Evolutionary conservation across 345 rosid species (phyloP), one percentile per base, ranked within the genome.

Genomic region (Eucalyptus viminalis): DNA sequence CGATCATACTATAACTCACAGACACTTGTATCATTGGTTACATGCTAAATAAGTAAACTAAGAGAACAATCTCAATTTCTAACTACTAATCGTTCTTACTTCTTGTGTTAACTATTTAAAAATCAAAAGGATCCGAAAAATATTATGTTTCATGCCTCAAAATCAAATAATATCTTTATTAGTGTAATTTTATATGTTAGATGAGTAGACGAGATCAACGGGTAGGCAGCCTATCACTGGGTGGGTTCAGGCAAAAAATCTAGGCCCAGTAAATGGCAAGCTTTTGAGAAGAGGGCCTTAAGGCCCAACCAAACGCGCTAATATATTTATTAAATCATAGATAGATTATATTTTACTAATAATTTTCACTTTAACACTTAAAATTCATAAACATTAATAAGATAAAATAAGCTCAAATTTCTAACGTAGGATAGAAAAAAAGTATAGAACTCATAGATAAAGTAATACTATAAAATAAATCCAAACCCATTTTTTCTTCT

Each of bases 1-100:
- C 0, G 6, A 60, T 6, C 14, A 3, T 11, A 8, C 0, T 58
- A 58, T 25, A 58, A 60, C 2, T 60, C 8, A 58, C 0, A 2
- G 1, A 25, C n/a, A 25, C 8, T 11, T 60, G 4, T 6, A 60
- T 5, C 2, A 11, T 14, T 29, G 1, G 9, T 62, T 62, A 62
- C 17, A 2, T 6, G 19, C 5, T 29, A 14, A 65, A 65, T 65
- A 14, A 65, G 69, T 62, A 29, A 6, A 62, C 29, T 27, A 62
- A 62, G 16, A 62, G 0, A 22, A 56, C 62, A 11, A 56, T 56
- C 27, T 56, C 0, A 2, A 56, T 56, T 56, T 56, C 29, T 56
- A 24, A 56, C 13, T 56, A 56, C 1, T 2, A 13, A 9, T 56
- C 0, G 6, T 56, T 24, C 29, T 56, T 56, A 56, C 29, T 56